Base-by-base conservation (phyloP, 106 monocot genomes). In the Narthecium ossifragum region DNA sequence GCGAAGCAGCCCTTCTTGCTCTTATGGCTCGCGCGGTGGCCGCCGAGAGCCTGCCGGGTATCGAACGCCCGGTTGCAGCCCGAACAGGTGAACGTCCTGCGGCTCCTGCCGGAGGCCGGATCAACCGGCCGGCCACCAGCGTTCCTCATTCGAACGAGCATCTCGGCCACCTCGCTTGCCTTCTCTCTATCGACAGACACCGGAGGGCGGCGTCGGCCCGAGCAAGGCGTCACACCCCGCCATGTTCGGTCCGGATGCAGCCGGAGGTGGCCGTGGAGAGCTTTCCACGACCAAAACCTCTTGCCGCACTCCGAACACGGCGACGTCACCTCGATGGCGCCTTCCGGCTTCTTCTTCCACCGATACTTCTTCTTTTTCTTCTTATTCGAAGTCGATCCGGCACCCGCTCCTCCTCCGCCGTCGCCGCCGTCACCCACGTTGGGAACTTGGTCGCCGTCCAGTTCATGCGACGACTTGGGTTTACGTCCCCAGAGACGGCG, bases 21-120 rank as follows among this genome's bases (percentile, higher is more conserved):
- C 50, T 41, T 73, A 23, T 73, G 73, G 37, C 73, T 73, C 1
- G 72, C 72, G 8, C 72, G 41, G 46, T 73, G 72, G 6, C 72
- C 72, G 4, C 72, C 64, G 6, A 73, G 65, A 2, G 65, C 72
- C 9, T 73, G 72, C 17, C 64, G 55, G 5, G 57, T 57, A 4
- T 40, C 27, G 36, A 73, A 73, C 3, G 3, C 17, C 5, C 26
- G 12, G 14, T 58, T 58, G 22, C 69, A 69, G 30, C 21, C 21
- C 28, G 49, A 3, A 34, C 65, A 65, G 25, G 2, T 10, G 15
- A 13, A 34, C 8, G 21, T 21, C n/a, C 37, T 21, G 2, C 57
- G 0, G 2, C 20, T 28, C 0, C 58, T 23, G 23, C 38, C 23
- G 9, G 23, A 21, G 58, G 21, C 2, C 36, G 58, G 6, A 37